phyloP scores from a whole-genome alignment of 2,329 filamentous ascomycete species.

The Juglanconis oblonga region DNA sequence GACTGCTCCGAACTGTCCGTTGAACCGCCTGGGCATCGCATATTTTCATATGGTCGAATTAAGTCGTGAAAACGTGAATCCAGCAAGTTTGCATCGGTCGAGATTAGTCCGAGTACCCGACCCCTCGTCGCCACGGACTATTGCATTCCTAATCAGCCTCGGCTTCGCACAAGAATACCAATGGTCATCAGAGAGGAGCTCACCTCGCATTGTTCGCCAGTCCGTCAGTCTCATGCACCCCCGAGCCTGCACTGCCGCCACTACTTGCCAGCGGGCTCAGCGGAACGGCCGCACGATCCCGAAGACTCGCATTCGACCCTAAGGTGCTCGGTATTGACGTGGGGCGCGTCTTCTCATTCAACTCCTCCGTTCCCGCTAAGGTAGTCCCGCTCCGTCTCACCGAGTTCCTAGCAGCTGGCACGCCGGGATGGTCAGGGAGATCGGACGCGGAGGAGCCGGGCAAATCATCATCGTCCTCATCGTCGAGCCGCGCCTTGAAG shows the following conservation, averaged over 20 bases:
- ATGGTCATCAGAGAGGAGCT: slow-evolving; percentile 22
- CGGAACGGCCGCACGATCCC: slow-evolving; percentile 20
- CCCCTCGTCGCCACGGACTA: slow-evolving; percentile 56
- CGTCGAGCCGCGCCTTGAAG: slow-evolving; percentile 55
- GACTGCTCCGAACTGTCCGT: no score
- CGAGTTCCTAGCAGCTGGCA: slow-evolving; percentile 37
- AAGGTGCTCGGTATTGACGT: slow-evolving; percentile 24
- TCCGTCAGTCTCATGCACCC: slow-evolving; percentile 39
- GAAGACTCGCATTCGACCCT: slow-evolving; percentile 21
- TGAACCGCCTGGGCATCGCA: not conserved
- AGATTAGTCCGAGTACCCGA: slow-evolving; percentile 45
- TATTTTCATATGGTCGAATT: not conserved
- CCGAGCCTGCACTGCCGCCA: slow-evolving; percentile 27
- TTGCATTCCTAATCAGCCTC: slow-evolving; percentile 21
- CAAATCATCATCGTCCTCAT: slow-evolving; percentile 68
- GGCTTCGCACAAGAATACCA: not conserved
- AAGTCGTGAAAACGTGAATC: not conserved
- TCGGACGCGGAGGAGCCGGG: slow-evolving; percentile 17
- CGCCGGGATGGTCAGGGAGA: slow-evolving; percentile 15
- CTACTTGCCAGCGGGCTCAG: slow-evolving; percentile 28
- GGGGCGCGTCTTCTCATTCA: slow-evolving; percentile 21
- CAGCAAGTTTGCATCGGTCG: not conserved
- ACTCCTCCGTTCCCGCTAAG: slow-evolving; percentile 40
- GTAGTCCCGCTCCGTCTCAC: slow-evolving; percentile 45
- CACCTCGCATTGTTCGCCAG: slow-evolving; percentile 45